Evolutionary conservation across 2,329 filamentous ascomycete species (phyloP), one percentile per base, ranked within the genome.

Genomic region (Cryphonectria naterciae): DNA sequence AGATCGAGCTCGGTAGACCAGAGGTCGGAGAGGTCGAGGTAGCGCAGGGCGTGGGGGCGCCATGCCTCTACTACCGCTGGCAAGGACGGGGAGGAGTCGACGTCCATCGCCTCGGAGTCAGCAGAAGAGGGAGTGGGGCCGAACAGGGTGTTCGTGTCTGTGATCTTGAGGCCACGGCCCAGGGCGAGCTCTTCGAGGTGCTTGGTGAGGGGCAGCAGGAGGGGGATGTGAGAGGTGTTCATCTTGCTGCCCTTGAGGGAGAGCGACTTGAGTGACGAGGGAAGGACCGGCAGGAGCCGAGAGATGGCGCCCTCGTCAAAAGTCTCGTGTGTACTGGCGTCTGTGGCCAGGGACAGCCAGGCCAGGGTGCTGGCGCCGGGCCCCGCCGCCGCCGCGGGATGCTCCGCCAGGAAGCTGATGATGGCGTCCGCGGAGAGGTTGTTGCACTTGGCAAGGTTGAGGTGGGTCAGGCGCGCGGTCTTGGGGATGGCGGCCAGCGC

Each of bases 391-490:
- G 89, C 90, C 3, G 93, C 90, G 1, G 92, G 91, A 77, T 95
- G 93, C 39, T 86, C 87, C 19, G 87, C 85, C 71, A 95, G 80
- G 77, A 95, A 95, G 70, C 91, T 85, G 73, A 94, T 88, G 22
- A 95, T 88, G 11, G 83, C 87, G 19, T 87, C 82, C 0, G 92
- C 89, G 13, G 88, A 88, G 68, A 96, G 84, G 68, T 89, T 85
- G 67, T 88, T 89, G 83, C 93, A 95, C 80, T 92, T 93, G 73
- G 91, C 89, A 63, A 96, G 82, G 77, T 94, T 95, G 68, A 96
- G 83, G 78, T 96, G 93, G 1, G 91, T 94, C 74, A 95, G 86
- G 73, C 84, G 85, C 15, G 93, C 93, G 5, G 90, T 90, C n/a
- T 84, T 78, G 0, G 93, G 92, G 73, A 95, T 92, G 28, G 88